Evolutionary conservation across 352 stramenopile species (phyloP).

Genomic region (Phytophthora litchii): DNA sequence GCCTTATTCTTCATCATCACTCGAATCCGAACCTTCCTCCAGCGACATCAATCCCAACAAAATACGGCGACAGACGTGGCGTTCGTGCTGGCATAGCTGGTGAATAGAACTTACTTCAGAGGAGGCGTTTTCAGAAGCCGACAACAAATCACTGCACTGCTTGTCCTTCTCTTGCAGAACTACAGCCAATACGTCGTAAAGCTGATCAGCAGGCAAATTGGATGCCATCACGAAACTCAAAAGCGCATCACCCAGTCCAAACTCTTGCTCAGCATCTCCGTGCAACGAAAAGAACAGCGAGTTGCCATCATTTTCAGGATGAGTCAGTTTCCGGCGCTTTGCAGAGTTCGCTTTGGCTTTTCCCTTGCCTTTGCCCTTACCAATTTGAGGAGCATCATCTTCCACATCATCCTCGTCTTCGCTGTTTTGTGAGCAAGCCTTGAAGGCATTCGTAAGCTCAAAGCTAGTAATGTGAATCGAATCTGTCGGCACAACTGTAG

Average conservation of each 20-base stretch:
- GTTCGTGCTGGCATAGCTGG: conserved; percentile 51
- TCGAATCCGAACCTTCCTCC: conserved; percentile 57
- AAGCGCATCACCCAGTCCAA: conserved; percentile 66
- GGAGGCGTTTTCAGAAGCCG: conserved; percentile 16
- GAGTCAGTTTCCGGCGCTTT: conserved; percentile 59
- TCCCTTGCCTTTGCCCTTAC: conserved; percentile 30
- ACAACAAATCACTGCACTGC: conserved; percentile 55
- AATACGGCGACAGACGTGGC: conserved; percentile 63
- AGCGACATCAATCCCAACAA: conserved; percentile 65
- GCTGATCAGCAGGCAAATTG: conserved; percentile 52
- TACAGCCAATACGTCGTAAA: conserved; percentile 70
- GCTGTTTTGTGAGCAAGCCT: conserved; percentile 31
- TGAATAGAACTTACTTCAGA: conserved; percentile 26
- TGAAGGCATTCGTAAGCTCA: conserved; percentile 49
- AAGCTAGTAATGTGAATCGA: conserved; percentile 58
- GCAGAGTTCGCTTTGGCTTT: conserved; percentile 37
- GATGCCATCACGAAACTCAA: conserved; percentile 67
- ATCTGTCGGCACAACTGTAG: conserved; percentile 42
- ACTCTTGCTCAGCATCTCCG: conserved; percentile 53
- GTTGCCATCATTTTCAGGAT: conserved; percentile 23
- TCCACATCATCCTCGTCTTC: conserved; percentile 31
- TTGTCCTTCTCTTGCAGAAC: conserved; percentile 74
- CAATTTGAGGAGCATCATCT: conserved; percentile 9
- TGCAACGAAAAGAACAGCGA: conserved; percentile 62
- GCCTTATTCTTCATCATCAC: conserved; percentile 40